Percentiles rank a stretch among this genome's conserved stretches.
Evolutionary conservation across 441 rosid genomes (phyloP).

Genomic region (Dalechampia spathulata): DNA sequence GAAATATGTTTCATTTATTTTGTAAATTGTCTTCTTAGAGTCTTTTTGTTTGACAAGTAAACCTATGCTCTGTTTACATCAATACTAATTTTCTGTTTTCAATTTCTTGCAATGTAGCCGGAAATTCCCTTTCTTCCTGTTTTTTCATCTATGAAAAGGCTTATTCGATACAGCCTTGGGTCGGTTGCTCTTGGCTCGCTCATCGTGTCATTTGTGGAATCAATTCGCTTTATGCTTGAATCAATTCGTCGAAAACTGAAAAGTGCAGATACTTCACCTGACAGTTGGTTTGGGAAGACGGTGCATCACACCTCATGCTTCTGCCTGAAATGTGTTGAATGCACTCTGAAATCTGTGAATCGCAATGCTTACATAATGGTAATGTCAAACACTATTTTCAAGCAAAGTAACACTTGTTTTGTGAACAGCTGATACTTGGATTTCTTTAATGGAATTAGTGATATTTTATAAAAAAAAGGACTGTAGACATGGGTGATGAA

Average conservation of each 20-base stretch:
- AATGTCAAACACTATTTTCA: constrained; percentile 10
- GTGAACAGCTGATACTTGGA: not conserved
- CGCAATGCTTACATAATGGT: constrained; percentile 99
- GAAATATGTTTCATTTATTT: not conserved
- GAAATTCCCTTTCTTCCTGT: constrained; percentile 92
- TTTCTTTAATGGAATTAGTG: no score
- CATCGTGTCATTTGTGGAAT: constrained; percentile 80
- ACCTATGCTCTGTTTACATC: not conserved
- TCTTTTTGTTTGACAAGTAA: not conserved
- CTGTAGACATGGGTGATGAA: not conserved
- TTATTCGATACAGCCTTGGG: constrained; percentile 78
- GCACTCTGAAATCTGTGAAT: constrained; percentile 80
- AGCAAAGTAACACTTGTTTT: not conserved
- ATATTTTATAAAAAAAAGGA: no score
- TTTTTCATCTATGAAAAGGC: constrained; percentile 89
- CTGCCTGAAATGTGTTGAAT: constrained; percentile 56
- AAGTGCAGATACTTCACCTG: constrained; percentile 44
- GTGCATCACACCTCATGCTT: constrained; percentile 51
- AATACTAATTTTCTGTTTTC: not conserved
- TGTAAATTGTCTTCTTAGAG: not conserved
- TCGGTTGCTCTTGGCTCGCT: constrained; percentile 96
- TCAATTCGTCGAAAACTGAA: constrained; percentile 74
- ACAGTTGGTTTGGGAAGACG: constrained; percentile 55
- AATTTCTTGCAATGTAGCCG: constrained; percentile 43
- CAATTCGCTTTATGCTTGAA: constrained; percentile 85